Evolutionary conservation across 768 basidiomycete species (phyloP).

Genomic region (Amanita rimosa): DNA sequence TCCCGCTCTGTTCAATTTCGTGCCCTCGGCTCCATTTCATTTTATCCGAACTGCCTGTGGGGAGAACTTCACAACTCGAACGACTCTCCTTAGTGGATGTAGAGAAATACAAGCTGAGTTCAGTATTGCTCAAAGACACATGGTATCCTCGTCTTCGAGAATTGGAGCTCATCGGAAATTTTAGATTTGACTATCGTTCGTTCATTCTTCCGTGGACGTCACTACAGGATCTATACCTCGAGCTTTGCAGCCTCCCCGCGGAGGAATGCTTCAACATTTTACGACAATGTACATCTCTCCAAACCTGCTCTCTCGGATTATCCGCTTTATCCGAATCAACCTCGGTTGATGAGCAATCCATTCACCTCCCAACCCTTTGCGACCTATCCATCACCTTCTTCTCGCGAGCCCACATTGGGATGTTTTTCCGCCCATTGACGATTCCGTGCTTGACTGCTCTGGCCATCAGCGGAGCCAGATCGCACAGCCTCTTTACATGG

Average conservation of each 20-base stretch:
- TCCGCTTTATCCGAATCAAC: neutral
- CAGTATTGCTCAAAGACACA: neutral
- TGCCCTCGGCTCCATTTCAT: neutral
- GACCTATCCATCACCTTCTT: neutral
- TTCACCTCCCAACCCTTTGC: neutral
- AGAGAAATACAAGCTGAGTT: neutral
- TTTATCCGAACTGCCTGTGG: neutral
- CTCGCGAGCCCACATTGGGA: neutral
- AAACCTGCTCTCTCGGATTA: neutral
- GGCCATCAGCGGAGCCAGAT: neutral
- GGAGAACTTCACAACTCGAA: neutral
- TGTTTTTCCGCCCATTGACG: neutral
- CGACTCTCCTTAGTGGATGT: neutral
- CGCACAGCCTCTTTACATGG: neutral
- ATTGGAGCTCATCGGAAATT: neutral
- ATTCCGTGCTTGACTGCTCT: neutral
- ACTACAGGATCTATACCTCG: neutral
- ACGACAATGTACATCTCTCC: neutral
- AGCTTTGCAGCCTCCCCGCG: neutral
- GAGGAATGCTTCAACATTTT: neutral
- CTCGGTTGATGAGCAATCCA: neutral
- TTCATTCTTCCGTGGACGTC: neutral
- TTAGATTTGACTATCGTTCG: neutral
- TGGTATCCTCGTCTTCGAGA: neutral
- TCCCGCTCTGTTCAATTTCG: neutral